These are phyloP conservation scores for Hypoxylon intermedium DNA, from an alignment of 495 filamentous ascomycete genomes.

Conservation along the genomic window DNA sequence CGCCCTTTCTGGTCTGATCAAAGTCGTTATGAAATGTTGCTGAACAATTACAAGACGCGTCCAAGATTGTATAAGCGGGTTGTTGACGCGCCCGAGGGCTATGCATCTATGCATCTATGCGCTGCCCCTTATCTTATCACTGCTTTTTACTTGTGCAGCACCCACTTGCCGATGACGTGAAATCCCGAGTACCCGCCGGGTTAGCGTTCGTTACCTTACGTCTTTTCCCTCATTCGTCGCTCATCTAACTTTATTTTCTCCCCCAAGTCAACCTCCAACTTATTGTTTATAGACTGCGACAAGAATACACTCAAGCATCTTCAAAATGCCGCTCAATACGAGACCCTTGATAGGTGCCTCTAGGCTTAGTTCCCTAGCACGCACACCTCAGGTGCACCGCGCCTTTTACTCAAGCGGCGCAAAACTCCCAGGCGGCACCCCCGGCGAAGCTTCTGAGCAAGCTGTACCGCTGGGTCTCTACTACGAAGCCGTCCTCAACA, in stretches of 20 bases:
- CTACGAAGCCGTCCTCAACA: slow-evolving; percentile 56
- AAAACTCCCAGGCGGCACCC: slow-evolving; percentile 36
- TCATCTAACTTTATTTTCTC: slow-evolving; percentile 2
- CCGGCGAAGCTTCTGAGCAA: slow-evolving; percentile 31
- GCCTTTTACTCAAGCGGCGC: slow-evolving; percentile 32
- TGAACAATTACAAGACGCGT: too few species aligned
- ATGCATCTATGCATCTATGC: too few species aligned
- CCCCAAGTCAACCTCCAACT: background rate
- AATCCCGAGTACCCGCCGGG: slow-evolving; percentile 12
- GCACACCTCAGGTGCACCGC: slow-evolving; percentile 26
- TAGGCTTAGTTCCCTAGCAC: slow-evolving; percentile 34
- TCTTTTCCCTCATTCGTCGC: slow-evolving; percentile 10
- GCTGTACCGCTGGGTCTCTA: slow-evolving; percentile 39
- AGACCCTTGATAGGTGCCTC: slow-evolving; percentile 37
- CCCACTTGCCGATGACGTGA: slow-evolving; percentile 35
- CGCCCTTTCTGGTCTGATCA: too few species aligned
- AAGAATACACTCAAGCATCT: background rate
- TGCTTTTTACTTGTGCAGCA: too few species aligned
- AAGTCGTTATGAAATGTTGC: too few species aligned
- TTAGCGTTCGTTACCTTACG: slow-evolving; percentile 5
- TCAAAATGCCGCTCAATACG: slow-evolving; percentile 36
- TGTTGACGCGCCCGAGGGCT: too few species aligned
- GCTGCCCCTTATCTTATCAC: slow-evolving; percentile 10
- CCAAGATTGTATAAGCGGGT: too few species aligned
- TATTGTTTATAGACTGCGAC: too few species aligned